phyloP scores from a whole-genome alignment of 805 yeast genomes.

The Candida wancherniae region DNA sequence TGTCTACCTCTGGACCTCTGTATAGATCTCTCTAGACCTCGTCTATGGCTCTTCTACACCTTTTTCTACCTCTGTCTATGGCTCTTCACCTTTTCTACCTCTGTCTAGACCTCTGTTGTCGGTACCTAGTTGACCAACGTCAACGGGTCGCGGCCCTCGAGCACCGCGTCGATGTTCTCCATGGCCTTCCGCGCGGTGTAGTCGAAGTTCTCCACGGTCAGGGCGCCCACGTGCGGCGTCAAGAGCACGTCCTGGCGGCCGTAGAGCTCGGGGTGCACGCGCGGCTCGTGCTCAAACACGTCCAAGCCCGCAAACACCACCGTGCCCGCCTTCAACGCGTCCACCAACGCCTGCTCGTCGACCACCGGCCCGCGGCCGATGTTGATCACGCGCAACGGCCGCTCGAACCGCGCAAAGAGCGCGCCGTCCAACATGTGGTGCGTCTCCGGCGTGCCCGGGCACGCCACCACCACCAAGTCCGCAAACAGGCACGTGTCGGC shows the following conservation, averaged over 20 bases:
- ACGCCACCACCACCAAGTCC: slow-evolving; percentile 60
- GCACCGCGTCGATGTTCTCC: slow-evolving; percentile 46
- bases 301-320: slow-evolving; percentile 67
- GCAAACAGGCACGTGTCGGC: slow-evolving; percentile 33
- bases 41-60: too few relatives aligned
- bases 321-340: slow-evolving; percentile 55
- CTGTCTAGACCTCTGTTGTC: too few relatives aligned
- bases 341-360: slow-evolving; percentile 60
- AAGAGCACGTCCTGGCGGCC: slow-evolving; percentile 58
- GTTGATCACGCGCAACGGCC: slow-evolving; percentile 61
- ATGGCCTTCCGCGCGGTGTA: slow-evolving; percentile 50
- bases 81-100: too few relatives aligned
- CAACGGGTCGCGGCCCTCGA: slow-evolving; percentile 29
- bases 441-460: slow-evolving; percentile 63
- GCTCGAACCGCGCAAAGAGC: slow-evolving; percentile 43
- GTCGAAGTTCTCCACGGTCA: slow-evolving; percentile 37
- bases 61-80: too few relatives aligned
- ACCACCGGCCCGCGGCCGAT: slow-evolving; percentile 72
- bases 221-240: slow-evolving; percentile 69
- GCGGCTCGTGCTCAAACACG: slow-evolving; percentile 64
- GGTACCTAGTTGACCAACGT: slow-evolving; percentile 12
- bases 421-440: slow-evolving; percentile 47
- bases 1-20: too few relatives aligned
- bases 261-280: slow-evolving; percentile 44
- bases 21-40: too few relatives aligned